Evolutionary conservation across 2,329 filamentous ascomycete genomes (phyloP).

Genomic region (Fusarium praegraminearum): DNA sequence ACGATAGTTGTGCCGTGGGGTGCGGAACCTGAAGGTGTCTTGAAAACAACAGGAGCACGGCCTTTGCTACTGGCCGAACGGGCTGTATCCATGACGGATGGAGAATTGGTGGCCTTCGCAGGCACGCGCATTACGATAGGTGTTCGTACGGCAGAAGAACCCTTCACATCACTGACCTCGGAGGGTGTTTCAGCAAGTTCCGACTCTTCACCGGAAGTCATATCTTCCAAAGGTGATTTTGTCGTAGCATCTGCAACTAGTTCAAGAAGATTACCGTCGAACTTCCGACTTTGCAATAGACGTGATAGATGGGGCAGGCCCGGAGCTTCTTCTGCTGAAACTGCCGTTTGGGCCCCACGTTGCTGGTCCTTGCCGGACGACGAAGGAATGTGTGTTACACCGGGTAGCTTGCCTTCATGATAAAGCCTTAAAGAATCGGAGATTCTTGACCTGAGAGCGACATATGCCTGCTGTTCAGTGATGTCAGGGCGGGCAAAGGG

Average conservation of each 20-base stretch:
- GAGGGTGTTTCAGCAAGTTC: constrained; percentile 52
- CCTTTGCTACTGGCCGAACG: constrained; percentile 71
- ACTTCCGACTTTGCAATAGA: constrained; percentile 71
- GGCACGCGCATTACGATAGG: constrained; percentile 69
- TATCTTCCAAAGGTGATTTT: constrained; percentile 62
- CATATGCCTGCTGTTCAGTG: constrained; percentile 64
- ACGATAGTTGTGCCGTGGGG: constrained; percentile 38
- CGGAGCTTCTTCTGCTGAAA: constrained; percentile 64
- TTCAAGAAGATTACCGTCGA: constrained; percentile 69
- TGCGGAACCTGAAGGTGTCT: constrained; percentile 50
- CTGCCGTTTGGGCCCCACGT: constrained; percentile 27
- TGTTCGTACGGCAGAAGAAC: constrained; percentile 47
- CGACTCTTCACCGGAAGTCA: constrained; percentile 67
- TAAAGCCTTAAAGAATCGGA: constrained; percentile 65
- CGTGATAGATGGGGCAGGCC: constrained; percentile 76
- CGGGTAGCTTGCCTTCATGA: constrained; percentile 63
- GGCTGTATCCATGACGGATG: constrained; percentile 56
- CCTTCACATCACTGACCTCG: constrained; percentile 20
- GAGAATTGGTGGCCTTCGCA: constrained; percentile 67
- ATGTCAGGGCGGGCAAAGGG: constrained; percentile 59
- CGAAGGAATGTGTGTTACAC: constrained; percentile 60
- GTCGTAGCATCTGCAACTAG: constrained; percentile 70
- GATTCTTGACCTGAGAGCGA: constrained; percentile 65
- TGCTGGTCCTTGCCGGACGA: constrained; percentile 24
- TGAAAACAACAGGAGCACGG: constrained; percentile 56